Base-by-base conservation (phyloP, 768 basidiomycete species). In the Arthromyces matolae region DNA sequence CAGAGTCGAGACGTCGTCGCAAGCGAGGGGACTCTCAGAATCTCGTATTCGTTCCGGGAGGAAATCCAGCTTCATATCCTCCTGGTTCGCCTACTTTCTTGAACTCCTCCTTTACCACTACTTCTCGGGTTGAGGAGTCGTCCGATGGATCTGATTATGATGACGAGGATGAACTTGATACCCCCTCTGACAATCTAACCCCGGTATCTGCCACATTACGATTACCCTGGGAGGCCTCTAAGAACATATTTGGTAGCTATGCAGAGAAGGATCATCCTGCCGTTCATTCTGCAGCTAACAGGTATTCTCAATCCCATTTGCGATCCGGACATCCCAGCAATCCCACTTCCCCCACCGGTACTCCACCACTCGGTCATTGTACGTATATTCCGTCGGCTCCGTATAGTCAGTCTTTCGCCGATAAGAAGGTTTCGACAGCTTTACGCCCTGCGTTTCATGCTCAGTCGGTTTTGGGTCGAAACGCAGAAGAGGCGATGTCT, bases 381-480 rank as follows among this genome's bases (percentile, higher is more conserved):
- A 51, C 54, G 9, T 70, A 69, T 32, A 65, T 46, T 25, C 62
- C 67, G 2, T 69, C 67, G 5, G 56, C 60, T 5, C 65, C 64
- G 1, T 67, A 64, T 43, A 46, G 62, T 20, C 63, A 57, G 40
- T 66, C 62, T n/a, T 52, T 62, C 13, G 53, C 60, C 12, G 64
- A 67, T 37, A 46, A 60, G 13, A 59, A 60, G 19, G 70, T 71
- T 40, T 68, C 67, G 6, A 71, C 68, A 5, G 65, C 62, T 12
- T 55, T 70, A 31, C 58, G 70, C 22, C 70, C 70, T 14, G 70
- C 62, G 5, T 67, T 68, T 42, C 49, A 57, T 51, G 23, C 45
- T 3, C 41, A 42, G 47, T 40, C 51, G 22, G 27, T 42, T 34
- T 35, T 37, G 24, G 25, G 24, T 6, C 16, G 9, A 3, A 23